A percentile compares a stretch with the other conserved stretches of the same genome.
phyloP scores from a whole-genome alignment of 805 yeast genomes.

The Suhomyces xylopsoci region DNA sequence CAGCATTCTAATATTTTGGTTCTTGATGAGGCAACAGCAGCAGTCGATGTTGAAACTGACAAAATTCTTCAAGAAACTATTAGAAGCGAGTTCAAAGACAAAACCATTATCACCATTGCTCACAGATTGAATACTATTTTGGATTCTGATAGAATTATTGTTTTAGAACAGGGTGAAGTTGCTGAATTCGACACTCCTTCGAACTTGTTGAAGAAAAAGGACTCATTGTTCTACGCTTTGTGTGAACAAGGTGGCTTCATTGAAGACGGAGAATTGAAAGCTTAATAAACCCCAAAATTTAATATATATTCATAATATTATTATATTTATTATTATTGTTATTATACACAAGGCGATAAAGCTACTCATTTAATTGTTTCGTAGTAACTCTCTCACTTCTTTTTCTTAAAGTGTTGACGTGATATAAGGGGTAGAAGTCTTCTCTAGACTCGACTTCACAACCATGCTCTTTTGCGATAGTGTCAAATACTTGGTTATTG shows the following conservation, averaged over 20 bases:
- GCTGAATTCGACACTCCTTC: conserved; percentile 75
- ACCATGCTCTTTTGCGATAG: conserved; percentile 25
- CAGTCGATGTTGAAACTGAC: conserved; percentile 85
- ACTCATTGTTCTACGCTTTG: conserved; percentile 73
- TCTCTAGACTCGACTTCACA: conserved; percentile 32
- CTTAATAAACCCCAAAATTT: not conserved
- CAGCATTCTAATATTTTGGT: conserved; percentile 57
- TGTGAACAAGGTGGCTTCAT: conserved; percentile 78
- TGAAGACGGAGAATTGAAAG: conserved; percentile 10
- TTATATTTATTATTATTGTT: not conserved
- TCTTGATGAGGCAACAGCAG: conserved; percentile 85
- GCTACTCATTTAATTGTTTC: not conserved
- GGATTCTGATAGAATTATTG: conserved; percentile 76
- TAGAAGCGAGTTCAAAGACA: conserved; percentile 66
- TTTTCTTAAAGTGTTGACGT: conserved; percentile 50
- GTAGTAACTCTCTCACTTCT: conserved; percentile 44
- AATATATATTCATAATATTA: not conserved
- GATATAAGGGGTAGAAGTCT: conserved; percentile 49
- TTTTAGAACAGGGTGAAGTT: conserved; percentile 70
- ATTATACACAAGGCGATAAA: not conserved
- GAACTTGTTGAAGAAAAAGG: conserved; percentile 59
- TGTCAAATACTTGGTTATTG: conserved; percentile 14
- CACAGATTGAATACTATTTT: conserved; percentile 80
- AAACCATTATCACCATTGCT: conserved; percentile 82
- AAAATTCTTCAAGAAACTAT: conserved; percentile 74